Evolutionary conservation across 768 basidiomycete species (phyloP), one percentile per base, ranked within the genome.

Genomic region (Macrocybe gigantea): DNA sequence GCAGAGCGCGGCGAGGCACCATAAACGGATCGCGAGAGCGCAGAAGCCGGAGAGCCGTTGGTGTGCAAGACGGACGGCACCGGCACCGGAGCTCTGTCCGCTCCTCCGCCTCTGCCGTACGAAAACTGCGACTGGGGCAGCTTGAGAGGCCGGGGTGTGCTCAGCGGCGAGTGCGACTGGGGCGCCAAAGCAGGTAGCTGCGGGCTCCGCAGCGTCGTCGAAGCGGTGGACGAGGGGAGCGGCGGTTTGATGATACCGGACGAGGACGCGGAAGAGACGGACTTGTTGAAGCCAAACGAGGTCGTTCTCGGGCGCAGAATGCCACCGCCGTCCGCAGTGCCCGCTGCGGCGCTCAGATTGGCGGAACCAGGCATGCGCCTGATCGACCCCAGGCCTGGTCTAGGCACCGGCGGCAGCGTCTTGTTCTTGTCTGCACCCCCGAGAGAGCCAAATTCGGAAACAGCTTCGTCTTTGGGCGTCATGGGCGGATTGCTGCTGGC

Each of bases 1-100:
- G 47, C 33, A 14, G 38, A 36, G 15, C n/a, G 15, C n/a, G 38
- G 47, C 22, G 15, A 13, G 33, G 31, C 34, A 31, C 38, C 14
- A 15, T 32, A 6, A 15, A 35, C 29, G 33, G 30, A 11, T 11
- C 32, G 31, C n/a, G 47, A 41, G 8, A 31, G 29, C 7, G 47
- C 29, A 13, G 38, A 32, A 3, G 14, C 8, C 7, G 38, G 47
- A 10, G 33, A 31, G 14, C 11, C 45, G 10, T 36, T 46, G 45
- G 10, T 44, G 8, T 31, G 31, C 13, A 32, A 32, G 33, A 38
- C 14, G n/a, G 48, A 11, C 33, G 33, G 11, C 39, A 60, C 59
- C 35, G 71, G 68, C 2, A 68, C 67, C 9, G 69, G 60, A 0
- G 67, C 52, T 7, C 66, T 55, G 44, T 71, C 70, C 2, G 63